Evolutionary conservation across 2,329 filamentous ascomycete genomes (phyloP), one percentile per base, ranked within the genome.

Genomic region (Talaromyces sp.): DNA sequence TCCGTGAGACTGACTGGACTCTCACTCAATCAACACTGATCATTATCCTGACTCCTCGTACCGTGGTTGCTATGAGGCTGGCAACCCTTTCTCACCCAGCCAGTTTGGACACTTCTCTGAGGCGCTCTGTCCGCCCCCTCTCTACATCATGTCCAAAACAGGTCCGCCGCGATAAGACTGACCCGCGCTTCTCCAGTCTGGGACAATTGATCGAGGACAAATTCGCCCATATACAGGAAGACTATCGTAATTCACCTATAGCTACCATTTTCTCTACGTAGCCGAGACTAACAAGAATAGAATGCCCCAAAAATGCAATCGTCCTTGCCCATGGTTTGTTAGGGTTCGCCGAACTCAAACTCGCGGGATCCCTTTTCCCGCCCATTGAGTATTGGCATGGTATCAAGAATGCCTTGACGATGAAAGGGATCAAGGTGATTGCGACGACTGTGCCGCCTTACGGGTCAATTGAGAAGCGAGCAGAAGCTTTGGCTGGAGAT

Each of bases 301-400:
- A 70, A 53, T 70, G 73, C 8, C 81, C 78, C 41, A 81, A 81
- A 66, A 68, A 85, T 64, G 81, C 83, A 2, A 80, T 87, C 54
- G 79, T 87, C 51, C 80, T 87, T 9, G 84, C 84, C 4, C 84
- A 87, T 70, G 84, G 84, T n/a, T 75, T 87, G 10, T 72, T 87
- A 19, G 84, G 84, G n/a, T 87, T 87, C 67, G 82, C 85, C 63
- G 83, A 86, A 66, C 69, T 86, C 9, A 81, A 77, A 15, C 72
- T 84, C 5, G 81, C 77, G 2, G 83, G 83, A 0, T 69, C 70
- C 11, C 73, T 75, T 37, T 68, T 85, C 5, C 84, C 84, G 0
- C 81, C 82, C 0, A 75, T 87, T 21, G 79, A 84, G 56, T 87
- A 87, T 67, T 87, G 84, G 84, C 78, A 83, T 45, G 84, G 84